These are phyloP conservation scores for Lathyrus oleraceus DNA, from an alignment of 306 rosid genomes.

Conservation along the genomic window DNA sequence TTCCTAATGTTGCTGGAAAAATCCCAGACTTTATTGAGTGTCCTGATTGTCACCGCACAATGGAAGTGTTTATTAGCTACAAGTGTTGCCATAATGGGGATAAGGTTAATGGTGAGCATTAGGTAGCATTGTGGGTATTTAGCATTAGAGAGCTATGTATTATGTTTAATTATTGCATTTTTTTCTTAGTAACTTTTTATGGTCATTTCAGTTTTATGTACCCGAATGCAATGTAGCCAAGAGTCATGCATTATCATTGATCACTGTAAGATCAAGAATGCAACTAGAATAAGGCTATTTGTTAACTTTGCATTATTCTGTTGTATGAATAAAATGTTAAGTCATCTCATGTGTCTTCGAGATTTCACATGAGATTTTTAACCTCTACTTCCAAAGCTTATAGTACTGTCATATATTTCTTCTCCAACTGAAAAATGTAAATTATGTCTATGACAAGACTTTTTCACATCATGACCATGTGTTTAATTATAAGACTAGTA, in stretches of 20 bases:
- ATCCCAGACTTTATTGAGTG: slow-evolving; percentile 50
- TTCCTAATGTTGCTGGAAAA: slow-evolving; percentile 41
- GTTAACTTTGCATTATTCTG: not conserved
- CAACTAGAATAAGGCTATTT: slow-evolving; percentile 18
- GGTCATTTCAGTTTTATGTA: not conserved
- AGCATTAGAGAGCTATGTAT: not conserved
- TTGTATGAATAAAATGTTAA: slow-evolving; percentile 13
- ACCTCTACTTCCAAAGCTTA: not conserved
- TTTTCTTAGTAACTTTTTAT: not conserved
- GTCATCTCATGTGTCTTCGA: not conserved
- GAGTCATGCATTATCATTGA: slow-evolving; percentile 19
- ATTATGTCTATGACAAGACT: not conserved
- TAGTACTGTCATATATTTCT: not conserved
- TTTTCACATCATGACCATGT: not conserved
- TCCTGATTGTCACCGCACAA: slow-evolving; percentile 54
- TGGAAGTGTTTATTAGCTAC: slow-evolving; percentile 63
- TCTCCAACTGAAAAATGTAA: not conserved
- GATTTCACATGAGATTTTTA: not conserved
- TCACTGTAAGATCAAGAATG: slow-evolving; percentile 22
- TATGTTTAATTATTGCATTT: not conserved
- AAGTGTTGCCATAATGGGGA: slow-evolving; percentile 55
- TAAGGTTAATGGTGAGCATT: not conserved
- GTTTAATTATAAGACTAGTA: not conserved
- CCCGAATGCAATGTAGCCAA: slow-evolving; percentile 11
- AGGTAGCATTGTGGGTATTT: not conserved